Conservation (phyloP, 768 basidiomycete genomes). For the Podaxis rugospora region DNA sequence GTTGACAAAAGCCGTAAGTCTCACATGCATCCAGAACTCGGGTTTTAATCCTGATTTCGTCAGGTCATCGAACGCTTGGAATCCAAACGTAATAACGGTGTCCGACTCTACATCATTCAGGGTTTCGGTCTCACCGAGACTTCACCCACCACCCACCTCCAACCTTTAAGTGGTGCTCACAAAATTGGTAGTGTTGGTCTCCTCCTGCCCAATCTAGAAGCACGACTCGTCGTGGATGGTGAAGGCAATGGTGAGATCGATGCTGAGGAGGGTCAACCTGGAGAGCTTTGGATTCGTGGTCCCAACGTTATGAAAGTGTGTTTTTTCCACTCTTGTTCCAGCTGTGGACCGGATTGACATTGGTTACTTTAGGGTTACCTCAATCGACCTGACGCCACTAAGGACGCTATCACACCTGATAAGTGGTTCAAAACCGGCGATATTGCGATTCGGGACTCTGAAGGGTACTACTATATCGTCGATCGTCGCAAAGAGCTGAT, state of each 20-base stretch:
- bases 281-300: constrained; percentile 82
- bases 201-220: constrained; percentile 72
- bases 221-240: constrained; percentile 63
- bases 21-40: not conserved
- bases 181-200: constrained; percentile 67
- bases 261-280: constrained; percentile 50
- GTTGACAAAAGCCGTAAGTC: constrained; percentile 46
- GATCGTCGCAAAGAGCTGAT: constrained; percentile 74
- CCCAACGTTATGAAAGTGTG: constrained; percentile 74
- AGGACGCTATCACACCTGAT: constrained; percentile 53
- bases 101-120: constrained; percentile 41
- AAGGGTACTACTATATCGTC: constrained; percentile 74
- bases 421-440: constrained; percentile 92
- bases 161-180: constrained; percentile 38
- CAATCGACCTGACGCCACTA: constrained; percentile 67
- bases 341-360: not conserved
- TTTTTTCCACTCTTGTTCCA: not conserved
- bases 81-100: constrained; percentile 34
- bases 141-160: constrained; percentile 62
- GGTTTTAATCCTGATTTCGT: not conserved
- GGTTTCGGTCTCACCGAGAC: constrained; percentile 84
- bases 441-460: constrained; percentile 57
- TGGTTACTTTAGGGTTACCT: constrained; percentile 56
- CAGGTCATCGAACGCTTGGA: constrained; percentile 35
- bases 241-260: constrained; percentile 47